Base-by-base conservation (phyloP, 495 filamentous ascomycete genomes). In the Cenococcum geophilum region DNA sequence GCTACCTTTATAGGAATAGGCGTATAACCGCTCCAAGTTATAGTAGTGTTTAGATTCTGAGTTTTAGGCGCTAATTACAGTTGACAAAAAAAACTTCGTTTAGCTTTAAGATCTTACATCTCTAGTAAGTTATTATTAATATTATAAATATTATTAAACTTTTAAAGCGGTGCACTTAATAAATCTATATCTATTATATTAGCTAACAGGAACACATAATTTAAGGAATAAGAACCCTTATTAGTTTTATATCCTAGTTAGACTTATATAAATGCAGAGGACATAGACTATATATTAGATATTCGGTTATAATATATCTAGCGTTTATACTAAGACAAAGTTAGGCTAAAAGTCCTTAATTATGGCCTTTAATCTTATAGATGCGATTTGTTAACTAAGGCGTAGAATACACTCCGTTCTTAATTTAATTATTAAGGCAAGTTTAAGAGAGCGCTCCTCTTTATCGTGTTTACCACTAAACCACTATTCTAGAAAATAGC, bases 351-450 rank as follows among this genome's bases (percentile, higher is more conserved):
- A 14, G 51, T 27, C 54, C 12, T 18, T 6, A 25, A 11, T 35
- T 22, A 8, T 51, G 34, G 20, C 18, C 45, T 37, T 10, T 23
- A 32, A 27, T 47, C 66, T 65, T 37, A 69, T 62, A 50, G 45
- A 60, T 21, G 66, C 42, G 25, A 69, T 20, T 40, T 69, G 66
- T 45, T 61, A 45, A 56, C 66, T 62, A 0, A 95, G 72, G 82
- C 87, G 92, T 0, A 93, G 71, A 47, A 89, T 84, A n/a, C 92
- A 76, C 54, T 89, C 83, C 60, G 80, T 83, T 21, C 92, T 76
- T 25, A 81, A 73, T n/a, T 82, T 77, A 11, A 75, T 76, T 75
- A 87, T 85, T 1, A 83, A 86, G 0, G 84, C 75, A 2, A 80
- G 71, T 67, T 96, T 91, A 20, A 88, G 77, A 37, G 82, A 80